phyloP scores from a whole-genome alignment of 176 grass and related monocot species.

The Carex parvula region DNA sequence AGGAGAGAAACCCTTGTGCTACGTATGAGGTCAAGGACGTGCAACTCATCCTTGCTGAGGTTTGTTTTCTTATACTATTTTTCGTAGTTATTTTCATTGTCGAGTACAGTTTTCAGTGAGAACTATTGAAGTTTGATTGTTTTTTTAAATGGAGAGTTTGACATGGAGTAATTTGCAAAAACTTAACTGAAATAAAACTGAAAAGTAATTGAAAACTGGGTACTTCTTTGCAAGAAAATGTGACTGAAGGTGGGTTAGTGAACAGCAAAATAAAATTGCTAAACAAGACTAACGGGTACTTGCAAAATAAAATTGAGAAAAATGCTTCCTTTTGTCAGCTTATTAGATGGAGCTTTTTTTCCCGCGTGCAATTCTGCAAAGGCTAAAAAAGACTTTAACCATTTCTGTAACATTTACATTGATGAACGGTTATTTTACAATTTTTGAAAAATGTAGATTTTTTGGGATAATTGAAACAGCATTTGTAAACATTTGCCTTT shows the following conservation, averaged over 20 bases:
- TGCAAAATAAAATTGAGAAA: not conserved
- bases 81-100: not conserved
- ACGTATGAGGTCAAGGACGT: constrained; percentile 92
- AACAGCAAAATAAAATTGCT: not conserved
- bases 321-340: not conserved
- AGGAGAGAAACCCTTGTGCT: constrained; percentile 50
- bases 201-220: not conserved
- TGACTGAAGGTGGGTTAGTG: not conserved
- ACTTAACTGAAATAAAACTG: not conserved
- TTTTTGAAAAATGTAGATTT: not conserved
- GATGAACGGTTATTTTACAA: not conserved
- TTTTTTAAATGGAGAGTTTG: not conserved
- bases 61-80: constrained; percentile 27
- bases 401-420: not conserved
- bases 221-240: not conserved
- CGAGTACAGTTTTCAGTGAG: not conserved
- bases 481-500: not conserved
- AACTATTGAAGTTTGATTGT: not conserved
- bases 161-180: not conserved
- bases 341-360: not conserved
- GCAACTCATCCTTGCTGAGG: constrained; percentile 84
- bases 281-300: not conserved
- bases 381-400: not conserved
- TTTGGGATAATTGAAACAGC: not conserved
- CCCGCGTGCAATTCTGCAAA: not conserved